Evolutionary conservation across 2,329 filamentous ascomycete genomes (phyloP).

Genomic region (Cucurbitaria berberidis): DNA sequence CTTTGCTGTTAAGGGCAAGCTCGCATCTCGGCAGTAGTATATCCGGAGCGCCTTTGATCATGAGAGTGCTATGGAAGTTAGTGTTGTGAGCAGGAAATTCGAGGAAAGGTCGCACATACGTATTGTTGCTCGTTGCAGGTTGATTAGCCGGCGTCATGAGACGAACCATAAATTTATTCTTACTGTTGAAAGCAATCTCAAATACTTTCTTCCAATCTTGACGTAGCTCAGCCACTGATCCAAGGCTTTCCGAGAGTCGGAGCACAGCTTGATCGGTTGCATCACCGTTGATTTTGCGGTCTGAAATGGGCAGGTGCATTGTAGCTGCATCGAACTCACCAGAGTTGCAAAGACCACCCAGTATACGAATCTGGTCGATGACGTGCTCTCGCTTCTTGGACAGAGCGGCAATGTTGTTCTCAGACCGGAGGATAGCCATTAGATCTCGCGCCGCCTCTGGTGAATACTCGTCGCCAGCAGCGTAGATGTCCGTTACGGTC

Average conservation of each 20-base stretch:
- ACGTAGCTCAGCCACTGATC: constrained; percentile 65
- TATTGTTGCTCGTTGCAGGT: constrained; percentile 36
- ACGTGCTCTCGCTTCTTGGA: constrained; percentile 36
- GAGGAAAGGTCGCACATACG: constrained; percentile 13
- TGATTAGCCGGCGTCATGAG: constrained; percentile 56
- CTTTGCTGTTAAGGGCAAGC: constrained; percentile 62
- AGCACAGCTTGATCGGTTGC: constrained; percentile 78
- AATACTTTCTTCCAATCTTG: constrained; percentile 70
- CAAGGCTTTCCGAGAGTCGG: constrained; percentile 71
- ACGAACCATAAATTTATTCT: constrained; percentile 82
- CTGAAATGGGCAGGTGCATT: constrained; percentile 61
- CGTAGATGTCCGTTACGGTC: constrained; percentile 72
- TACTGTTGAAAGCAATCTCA: constrained; percentile 73
- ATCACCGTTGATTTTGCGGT: constrained; percentile 73
- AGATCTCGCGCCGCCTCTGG: constrained; percentile 57
- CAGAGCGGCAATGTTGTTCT: constrained; percentile 44
- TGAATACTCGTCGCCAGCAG: constrained; percentile 61
- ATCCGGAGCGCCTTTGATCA: constrained; percentile 82
- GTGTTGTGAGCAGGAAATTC: background rate
- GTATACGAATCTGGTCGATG: constrained; percentile 62
- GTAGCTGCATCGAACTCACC: constrained; percentile 75
- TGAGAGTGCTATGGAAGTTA: constrained; percentile 56
- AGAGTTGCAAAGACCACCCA: constrained; percentile 74
- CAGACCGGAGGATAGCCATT: constrained; percentile 36
- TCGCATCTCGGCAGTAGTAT: constrained; percentile 70